Base-by-base conservation (phyloP, 805 yeast genomes). In the Ogataea parapolymorpha region DNA sequence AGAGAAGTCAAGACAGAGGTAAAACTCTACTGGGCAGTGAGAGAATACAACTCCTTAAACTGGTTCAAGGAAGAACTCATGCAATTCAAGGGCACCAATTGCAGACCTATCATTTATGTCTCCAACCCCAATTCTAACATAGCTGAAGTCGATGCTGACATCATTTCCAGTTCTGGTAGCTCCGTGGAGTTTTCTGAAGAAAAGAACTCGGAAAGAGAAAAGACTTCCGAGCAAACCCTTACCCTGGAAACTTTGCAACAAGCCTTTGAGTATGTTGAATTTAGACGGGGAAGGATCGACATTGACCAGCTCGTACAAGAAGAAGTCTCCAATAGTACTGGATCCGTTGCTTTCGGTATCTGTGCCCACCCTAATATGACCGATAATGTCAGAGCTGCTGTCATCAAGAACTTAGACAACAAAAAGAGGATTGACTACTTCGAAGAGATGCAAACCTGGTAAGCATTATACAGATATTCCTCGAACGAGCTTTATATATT, bases 21-120 rank as follows among this genome's bases (percentile, higher is more conserved):
- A 23, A 72, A 74, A 42, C 67, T 85, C 39, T 62, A 74, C 26
- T 87, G 95, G 95, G 70, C 74, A 7, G 67, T 84, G 8, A 67
- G 81, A 41, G 76, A 79, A 26, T 65, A 68, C 44, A 62, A 63
- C 29, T 71, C 80, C 6, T 55, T 85, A 16, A 56, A 63, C 32
- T 74, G 80, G 79, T 74, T 75, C 42, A 56, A 59, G 25, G 69
- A 68, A 10, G 82, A 77, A 46, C 64, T 46, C 46, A 46, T 46
- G 22, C 54, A 60, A 20, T 62, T 72, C 23, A 59, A 59, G 33
- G 53, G 53, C 30, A 55, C 71, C 2, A 53, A 40, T 5, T 55
- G 68, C 31, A 62, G 67, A 40, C 63, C 74, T 10, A 50, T 67
- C 6, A 58, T 75, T 11, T 74, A 71, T 44, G 62, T 72, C 16